Percentiles rank a stretch among this genome's conserved stretches.
phyloP scores from a whole-genome alignment of 2,329 filamentous ascomycete genomes.

The Colletotrichum siamense region DNA sequence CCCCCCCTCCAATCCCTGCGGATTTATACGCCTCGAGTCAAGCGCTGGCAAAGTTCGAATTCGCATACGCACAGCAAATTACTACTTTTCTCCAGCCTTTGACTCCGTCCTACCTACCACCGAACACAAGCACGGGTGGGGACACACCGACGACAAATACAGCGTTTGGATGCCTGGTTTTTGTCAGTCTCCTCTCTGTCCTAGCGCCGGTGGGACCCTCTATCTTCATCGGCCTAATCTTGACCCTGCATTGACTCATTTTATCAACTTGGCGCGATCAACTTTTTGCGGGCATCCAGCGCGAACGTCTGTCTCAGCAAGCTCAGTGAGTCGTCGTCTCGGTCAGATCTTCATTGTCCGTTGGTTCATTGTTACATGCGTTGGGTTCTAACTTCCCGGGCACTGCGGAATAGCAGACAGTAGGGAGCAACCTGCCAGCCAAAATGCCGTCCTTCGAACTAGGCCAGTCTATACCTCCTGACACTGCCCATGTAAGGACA shows the following conservation, averaged over 20 bases:
- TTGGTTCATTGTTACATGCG: not conserved
- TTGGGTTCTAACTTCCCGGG: not conserved
- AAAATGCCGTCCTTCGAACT: slow-evolving; percentile 57
- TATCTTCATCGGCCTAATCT: not conserved
- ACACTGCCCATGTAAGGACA: slow-evolving; percentile 76
- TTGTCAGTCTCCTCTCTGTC: not conserved
- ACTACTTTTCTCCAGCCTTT: not conserved
- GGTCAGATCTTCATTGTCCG: not conserved
- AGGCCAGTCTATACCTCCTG: slow-evolving; percentile 76
- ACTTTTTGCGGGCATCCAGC: not conserved
- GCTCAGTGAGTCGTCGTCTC: not conserved
- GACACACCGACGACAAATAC: not conserved
- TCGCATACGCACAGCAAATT: not conserved
- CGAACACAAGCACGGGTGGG: not conserved
- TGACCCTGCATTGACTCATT: not conserved
- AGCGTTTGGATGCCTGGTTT: not conserved
- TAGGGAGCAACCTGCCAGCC: not conserved
- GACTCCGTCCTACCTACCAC: not conserved
- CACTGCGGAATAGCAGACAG: not conserved
- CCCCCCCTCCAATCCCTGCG: not conserved
- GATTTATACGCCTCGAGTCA: not conserved
- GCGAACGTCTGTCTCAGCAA: not conserved
- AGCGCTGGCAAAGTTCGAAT: not conserved
- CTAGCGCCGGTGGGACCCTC: not conserved
- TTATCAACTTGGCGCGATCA: not conserved